Evolutionary conservation across 2,329 filamentous ascomycete genomes (phyloP).

Genomic region (Cercospora sp.): DNA sequence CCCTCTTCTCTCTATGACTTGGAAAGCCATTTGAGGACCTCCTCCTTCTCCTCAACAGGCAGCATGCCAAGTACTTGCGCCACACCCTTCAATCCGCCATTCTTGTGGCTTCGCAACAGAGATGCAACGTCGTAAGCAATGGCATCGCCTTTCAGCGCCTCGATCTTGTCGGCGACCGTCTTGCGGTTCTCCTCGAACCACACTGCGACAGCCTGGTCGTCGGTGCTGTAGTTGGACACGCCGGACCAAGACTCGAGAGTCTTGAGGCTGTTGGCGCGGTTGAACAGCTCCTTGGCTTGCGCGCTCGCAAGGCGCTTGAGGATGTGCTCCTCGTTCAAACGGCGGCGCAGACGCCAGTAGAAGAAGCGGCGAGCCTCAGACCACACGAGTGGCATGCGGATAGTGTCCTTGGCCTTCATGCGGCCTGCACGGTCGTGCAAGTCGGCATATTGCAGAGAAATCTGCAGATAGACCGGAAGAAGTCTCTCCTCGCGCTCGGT

Average conservation of each 20-base stretch:
- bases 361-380: conserved; percentile 91
- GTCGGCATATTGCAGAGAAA: conserved; percentile 95
- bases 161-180: conserved; percentile 77
- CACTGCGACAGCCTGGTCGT: conserved; percentile 79
- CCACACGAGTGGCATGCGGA: conserved; percentile 83
- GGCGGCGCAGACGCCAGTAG: conserved; percentile 97
- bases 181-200: conserved; percentile 98
- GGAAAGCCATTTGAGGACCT: conserved; percentile 62
- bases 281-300: conserved; percentile 47
- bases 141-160: conserved; percentile 75
- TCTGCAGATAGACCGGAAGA: conserved; percentile 89
- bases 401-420: conserved; percentile 97
- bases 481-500: conserved; percentile 81
- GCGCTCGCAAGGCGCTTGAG: conserved; percentile 75
- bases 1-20: conserved; percentile 40
- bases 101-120: conserved; percentile 64
- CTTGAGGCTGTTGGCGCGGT: conserved; percentile 59
- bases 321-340: conserved; percentile 96
- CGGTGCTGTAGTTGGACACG: conserved; percentile 71
- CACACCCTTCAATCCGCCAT: conserved; percentile 78
- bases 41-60: conserved; percentile 84
- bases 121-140: conserved; percentile 69
- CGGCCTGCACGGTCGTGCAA: conserved; percentile 94
- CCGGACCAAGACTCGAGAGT: conserved; percentile 81
- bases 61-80: conserved; percentile 82